A percentile compares a stretch with the other conserved stretches of the same genome.
Evolutionary conservation across 495 filamentous ascomycete species (phyloP).

Genomic region (Chaetomium tenue): DNA sequence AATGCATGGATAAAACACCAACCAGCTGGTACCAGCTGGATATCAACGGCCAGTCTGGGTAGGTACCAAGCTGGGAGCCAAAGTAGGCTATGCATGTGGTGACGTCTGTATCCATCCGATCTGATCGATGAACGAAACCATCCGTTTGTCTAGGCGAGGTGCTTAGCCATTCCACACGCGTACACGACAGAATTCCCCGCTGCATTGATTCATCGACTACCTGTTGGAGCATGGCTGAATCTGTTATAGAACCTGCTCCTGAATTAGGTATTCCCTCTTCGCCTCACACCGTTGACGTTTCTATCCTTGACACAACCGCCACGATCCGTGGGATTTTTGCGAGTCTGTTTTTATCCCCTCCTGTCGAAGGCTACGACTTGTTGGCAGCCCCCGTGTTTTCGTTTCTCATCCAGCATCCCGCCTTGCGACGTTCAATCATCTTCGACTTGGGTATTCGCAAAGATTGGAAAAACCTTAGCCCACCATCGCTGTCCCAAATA

Average conservation of each 20-base stretch:
- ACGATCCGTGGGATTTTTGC: constrained; percentile 38
- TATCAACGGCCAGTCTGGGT: no score
- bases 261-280: constrained; percentile 51
- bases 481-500: constrained; percentile 35
- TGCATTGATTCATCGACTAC: background rate
- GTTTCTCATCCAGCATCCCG: constrained; percentile 55
- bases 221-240: background rate
- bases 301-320: constrained; percentile 54
- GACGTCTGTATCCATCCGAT: constrained; percentile 1
- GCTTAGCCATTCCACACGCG: background rate
- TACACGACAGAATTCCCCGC: background rate
- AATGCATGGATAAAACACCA: no score
- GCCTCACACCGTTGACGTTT: constrained; percentile 48
- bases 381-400: constrained; percentile 49
- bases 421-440: constrained; percentile 45
- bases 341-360: constrained; percentile 42
- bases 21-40: no score
- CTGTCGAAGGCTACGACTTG: constrained; percentile 43
- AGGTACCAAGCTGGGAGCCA: no score
- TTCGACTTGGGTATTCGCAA: constrained; percentile 61
- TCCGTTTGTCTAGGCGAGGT: no score
- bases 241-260: constrained; percentile 16
- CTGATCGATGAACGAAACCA: constrained; percentile 8
- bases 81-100: background rate
- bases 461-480: constrained; percentile 48